phyloP scores from a whole-genome alignment of 441 rosid species.

The Brassica balearica region DNA sequence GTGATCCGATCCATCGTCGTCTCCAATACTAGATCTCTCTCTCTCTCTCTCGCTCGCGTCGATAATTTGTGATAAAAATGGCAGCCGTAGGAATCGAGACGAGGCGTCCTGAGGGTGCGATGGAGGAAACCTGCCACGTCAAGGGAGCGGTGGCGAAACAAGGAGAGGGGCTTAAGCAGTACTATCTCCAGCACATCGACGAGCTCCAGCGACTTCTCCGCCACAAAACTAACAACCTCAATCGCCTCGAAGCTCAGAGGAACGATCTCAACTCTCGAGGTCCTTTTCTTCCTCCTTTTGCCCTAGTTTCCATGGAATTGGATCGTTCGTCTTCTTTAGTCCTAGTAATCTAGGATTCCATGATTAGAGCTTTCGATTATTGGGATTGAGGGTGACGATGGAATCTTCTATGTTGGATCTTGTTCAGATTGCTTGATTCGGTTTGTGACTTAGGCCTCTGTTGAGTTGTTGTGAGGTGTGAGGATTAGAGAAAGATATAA shows the following conservation, averaged over 20 bases:
- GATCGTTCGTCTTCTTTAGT: not conserved
- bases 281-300: slow-evolving; percentile 14
- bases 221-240: slow-evolving; percentile 79
- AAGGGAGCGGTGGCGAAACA: slow-evolving; percentile 59
- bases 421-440: not conserved
- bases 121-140: slow-evolving; percentile 61
- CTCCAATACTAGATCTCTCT: not conserved
- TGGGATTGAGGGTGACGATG: not conserved
- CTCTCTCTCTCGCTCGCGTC: not conserved
- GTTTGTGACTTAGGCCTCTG: not conserved
- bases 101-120: slow-evolving; percentile 51
- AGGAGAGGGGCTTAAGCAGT: slow-evolving; percentile 92
- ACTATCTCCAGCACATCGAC: slow-evolving; percentile 87
- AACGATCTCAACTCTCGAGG: slow-evolving; percentile 91
- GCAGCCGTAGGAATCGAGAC: slow-evolving; percentile 57
- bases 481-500: not conserved
- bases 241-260: slow-evolving; percentile 96
- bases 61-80: slow-evolving; percentile 46
- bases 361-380: not conserved
- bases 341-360: not conserved
- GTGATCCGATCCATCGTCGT: not conserved
- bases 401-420: not conserved
- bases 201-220: slow-evolving; percentile 82
- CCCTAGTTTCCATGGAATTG: slow-evolving; percentile 5
- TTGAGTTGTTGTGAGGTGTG: slow-evolving; percentile 1